A percentile compares a stretch with the other conserved stretches of the same genome.
phyloP scores from a whole-genome alignment of 805 yeast genomes.

The Naumovozyma dairenensis region DNA sequence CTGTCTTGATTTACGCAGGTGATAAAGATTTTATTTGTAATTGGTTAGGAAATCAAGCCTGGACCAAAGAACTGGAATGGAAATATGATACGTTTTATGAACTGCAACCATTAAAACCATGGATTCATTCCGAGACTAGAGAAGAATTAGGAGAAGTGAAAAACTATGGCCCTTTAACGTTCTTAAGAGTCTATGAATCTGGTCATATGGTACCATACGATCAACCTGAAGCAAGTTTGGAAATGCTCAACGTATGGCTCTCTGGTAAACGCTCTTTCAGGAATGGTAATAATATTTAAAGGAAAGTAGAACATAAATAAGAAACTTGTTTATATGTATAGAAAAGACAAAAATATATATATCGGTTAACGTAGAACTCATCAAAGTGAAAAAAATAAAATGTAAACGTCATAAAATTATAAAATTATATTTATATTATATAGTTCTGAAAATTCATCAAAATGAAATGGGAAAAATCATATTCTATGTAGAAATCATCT shows the following conservation, averaged over 20 bases:
- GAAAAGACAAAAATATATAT: no score
- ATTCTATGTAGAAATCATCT: conserved; percentile 5
- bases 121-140: conserved; percentile 31
- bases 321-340: background rate
- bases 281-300: conserved; percentile 2
- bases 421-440: background rate
- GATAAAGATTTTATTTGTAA: conserved; percentile 89
- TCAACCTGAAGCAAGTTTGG: conserved; percentile 64
- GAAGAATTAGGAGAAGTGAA: conserved; percentile 62
- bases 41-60: conserved; percentile 84
- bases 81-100: conserved; percentile 41
- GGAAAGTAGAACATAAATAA: no score
- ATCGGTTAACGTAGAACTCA: no score
- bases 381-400: no score
- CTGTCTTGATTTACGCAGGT: conserved; percentile 87
- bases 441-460: background rate
- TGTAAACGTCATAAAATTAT: background rate
- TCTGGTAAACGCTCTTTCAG: conserved; percentile 33
- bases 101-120: conserved; percentile 33
- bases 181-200: conserved; percentile 67
- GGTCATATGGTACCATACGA: conserved; percentile 93
- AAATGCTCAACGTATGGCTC: conserved; percentile 70
- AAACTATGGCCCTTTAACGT: conserved; percentile 60
- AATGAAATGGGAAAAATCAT: background rate
- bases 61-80: conserved; percentile 68